Evolutionary conservation across 2,329 filamentous ascomycete species (phyloP).

Genomic region (Fusarium ambrosium): DNA sequence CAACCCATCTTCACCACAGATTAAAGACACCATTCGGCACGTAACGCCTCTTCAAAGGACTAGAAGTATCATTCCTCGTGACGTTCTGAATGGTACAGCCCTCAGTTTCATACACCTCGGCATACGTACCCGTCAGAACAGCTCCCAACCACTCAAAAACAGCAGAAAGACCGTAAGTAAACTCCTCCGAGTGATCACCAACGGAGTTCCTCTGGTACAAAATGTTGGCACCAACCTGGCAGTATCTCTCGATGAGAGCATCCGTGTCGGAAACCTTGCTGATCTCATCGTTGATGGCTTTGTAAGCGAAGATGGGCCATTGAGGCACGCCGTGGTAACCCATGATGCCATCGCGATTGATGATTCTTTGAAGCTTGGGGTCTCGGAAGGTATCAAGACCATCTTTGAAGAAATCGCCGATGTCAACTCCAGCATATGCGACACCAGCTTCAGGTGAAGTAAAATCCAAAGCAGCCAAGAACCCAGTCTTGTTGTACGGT

Average conservation of each 20-base stretch:
- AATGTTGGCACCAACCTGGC: conserved; percentile 38
- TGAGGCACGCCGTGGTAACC: conserved; percentile 43
- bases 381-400: conserved; percentile 16
- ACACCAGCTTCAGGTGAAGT: conserved; percentile 23
- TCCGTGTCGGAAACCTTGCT: conserved; percentile 36
- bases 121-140: conserved; percentile 31
- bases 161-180: neutral
- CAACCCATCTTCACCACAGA: conserved; percentile 26
- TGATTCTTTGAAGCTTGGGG: conserved; percentile 7
- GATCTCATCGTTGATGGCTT: conserved; percentile 38
- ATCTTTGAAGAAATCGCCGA: conserved; percentile 33
- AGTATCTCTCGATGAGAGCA: conserved; percentile 35
- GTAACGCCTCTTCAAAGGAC: conserved; percentile 21
- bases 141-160: conserved; percentile 33
- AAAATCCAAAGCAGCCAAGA: conserved; percentile 32
- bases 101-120: conserved; percentile 17
- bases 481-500: conserved; percentile 38
- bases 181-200: conserved; percentile 32
- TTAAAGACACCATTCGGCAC: conserved; percentile 20
- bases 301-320: conserved; percentile 42
- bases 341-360: conserved; percentile 43
- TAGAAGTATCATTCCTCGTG: conserved; percentile 29
- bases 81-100: conserved; percentile 43
- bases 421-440: conserved; percentile 22
- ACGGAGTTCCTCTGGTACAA: conserved; percentile 41